Evolutionary conservation across 306 rosid species (phyloP).

Genomic region (Trifolium fragiferum): DNA sequence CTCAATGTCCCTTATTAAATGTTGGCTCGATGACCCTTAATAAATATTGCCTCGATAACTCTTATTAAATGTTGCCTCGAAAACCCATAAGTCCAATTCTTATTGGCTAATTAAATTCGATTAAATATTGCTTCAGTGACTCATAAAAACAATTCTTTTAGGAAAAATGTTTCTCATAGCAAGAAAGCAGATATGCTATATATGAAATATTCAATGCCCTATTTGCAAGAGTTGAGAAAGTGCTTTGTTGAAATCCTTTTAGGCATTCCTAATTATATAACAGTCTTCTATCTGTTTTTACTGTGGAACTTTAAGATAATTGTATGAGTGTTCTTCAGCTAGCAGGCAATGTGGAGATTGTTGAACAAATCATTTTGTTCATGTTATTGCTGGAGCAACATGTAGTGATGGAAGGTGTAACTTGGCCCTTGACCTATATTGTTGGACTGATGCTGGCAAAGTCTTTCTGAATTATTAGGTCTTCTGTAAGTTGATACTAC

Average conservation of each 20-base stretch:
- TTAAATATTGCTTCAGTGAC: too few relatives aligned
- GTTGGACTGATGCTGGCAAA: slow-evolving; percentile 86
- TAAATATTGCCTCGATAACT: too few relatives aligned
- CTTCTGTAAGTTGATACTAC: slow-evolving; percentile 68
- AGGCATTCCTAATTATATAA: slow-evolving; percentile 58
- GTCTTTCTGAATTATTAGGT: slow-evolving; percentile 68
- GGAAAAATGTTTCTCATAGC: slow-evolving; percentile 46
- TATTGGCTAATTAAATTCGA: too few relatives aligned
- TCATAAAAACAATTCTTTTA: too few relatives aligned
- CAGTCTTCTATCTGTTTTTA: slow-evolving; percentile 60
- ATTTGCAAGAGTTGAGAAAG: slow-evolving; percentile 75
- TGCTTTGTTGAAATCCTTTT: slow-evolving; percentile 72
- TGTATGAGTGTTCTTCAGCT: slow-evolving; percentile 59
- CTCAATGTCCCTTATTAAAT: too few relatives aligned
- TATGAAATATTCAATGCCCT: slow-evolving; percentile 58
- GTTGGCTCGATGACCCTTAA: too few relatives aligned
- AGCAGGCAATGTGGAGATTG: slow-evolving; percentile 50
- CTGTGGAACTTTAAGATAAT: slow-evolving; percentile 64
- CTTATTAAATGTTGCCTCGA: too few relatives aligned
- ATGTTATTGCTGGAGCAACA: slow-evolving; percentile 71
- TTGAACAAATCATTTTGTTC: slow-evolving; percentile 66
- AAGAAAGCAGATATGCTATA: slow-evolving; percentile 49
- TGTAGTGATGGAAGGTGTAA: slow-evolving; percentile 67
- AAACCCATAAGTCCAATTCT: too few relatives aligned
- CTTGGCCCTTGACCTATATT: slow-evolving; percentile 80